phyloP scores from a whole-genome alignment of 2,329 filamentous ascomycete species.

The Diaporthe helianthi region DNA sequence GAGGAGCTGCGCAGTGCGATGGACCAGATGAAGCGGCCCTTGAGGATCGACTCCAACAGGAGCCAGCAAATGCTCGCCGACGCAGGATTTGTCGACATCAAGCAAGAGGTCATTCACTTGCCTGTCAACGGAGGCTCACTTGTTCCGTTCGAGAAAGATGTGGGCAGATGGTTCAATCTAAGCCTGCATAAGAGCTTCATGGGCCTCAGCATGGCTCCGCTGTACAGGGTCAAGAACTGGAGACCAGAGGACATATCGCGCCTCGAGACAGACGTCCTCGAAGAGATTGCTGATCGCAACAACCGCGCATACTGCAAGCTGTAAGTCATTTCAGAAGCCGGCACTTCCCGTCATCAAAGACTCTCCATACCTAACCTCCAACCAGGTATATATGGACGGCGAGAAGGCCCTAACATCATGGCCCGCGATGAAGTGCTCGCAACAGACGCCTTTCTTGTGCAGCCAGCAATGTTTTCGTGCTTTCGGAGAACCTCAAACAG shows the following conservation, averaged over 20 bases:
- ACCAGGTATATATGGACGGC: slow-evolving; percentile 46
- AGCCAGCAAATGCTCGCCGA: slow-evolving; percentile 68
- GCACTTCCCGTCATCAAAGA: neutral
- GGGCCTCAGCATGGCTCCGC: slow-evolving; percentile 74
- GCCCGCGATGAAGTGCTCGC: neutral
- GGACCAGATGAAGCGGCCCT: slow-evolving; percentile 66
- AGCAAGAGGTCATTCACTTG: slow-evolving; percentile 71
- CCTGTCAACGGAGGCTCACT: slow-evolving; percentile 78
- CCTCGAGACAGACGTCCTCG: slow-evolving; percentile 68
- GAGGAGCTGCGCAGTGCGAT: slow-evolving; percentile 73
- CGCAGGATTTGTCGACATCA: slow-evolving; percentile 82
- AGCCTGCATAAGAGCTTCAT: slow-evolving; percentile 77
- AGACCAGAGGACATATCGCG: slow-evolving; percentile 66
- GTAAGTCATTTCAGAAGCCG: slow-evolving; percentile 58
- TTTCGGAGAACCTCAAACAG: neutral
- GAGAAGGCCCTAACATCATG: slow-evolving; percentile 37
- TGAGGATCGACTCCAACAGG: slow-evolving; percentile 61
- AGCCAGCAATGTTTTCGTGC: slow-evolving; percentile 8
- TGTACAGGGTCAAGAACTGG: slow-evolving; percentile 71
- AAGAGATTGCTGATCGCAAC: slow-evolving; percentile 72
- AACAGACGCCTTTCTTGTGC: neutral
- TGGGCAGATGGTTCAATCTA: slow-evolving; percentile 85
- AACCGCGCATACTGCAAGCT: slow-evolving; percentile 77
- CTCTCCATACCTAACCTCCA: slow-evolving; percentile 3
- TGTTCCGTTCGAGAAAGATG: slow-evolving; percentile 68